phyloP scores from a whole-genome alignment of 1,284 basidiomycete genomes.

The Cutaneotrichosporon sp. region DNA sequence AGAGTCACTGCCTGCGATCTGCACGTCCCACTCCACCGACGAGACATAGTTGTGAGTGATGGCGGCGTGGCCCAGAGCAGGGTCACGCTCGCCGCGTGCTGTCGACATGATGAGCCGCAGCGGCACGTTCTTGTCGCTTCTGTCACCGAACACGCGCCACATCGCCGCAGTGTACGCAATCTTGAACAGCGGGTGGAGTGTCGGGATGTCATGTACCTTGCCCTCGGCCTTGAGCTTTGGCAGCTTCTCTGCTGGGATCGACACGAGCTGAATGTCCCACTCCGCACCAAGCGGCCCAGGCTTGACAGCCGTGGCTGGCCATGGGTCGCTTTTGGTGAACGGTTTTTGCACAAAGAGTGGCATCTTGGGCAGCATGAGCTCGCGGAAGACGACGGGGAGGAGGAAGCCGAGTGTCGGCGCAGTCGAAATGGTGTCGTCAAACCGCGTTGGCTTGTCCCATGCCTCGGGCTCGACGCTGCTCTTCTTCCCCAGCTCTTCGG shows the following conservation, averaged over 20 bases:
- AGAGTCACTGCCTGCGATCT: slow-evolving; percentile 2
- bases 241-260: slow-evolving; percentile 15
- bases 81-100: slow-evolving; percentile 26
- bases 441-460: slow-evolving; percentile 1
- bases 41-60: slow-evolving; percentile 34
- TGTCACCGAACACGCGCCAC: slow-evolving; percentile 18
- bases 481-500: not conserved
- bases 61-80: slow-evolving; percentile 19
- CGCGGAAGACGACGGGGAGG: slow-evolving; percentile 27
- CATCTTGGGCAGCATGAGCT: slow-evolving; percentile 31
- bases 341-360: slow-evolving; percentile 27
- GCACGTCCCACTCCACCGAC: slow-evolving; percentile 11
- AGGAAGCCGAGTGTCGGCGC: slow-evolving; percentile 20
- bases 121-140: not conserved
- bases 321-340: slow-evolving; percentile 18
- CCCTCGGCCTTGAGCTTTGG: slow-evolving; percentile 19
- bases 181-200: slow-evolving; percentile 36
- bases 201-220: slow-evolving; percentile 23
- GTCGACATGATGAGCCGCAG: slow-evolving; percentile 5
- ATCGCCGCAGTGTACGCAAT: slow-evolving; percentile 26
- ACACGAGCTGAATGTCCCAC: slow-evolving; percentile 15
- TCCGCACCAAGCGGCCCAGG: slow-evolving; percentile 1
- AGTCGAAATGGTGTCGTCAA: slow-evolving; percentile 30
- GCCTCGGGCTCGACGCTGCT: not conserved
- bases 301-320: slow-evolving; percentile 24